phyloP scores from a whole-genome alignment of 2,329 filamentous ascomycete genomes.

The Annulohypoxylon truncatum region DNA sequence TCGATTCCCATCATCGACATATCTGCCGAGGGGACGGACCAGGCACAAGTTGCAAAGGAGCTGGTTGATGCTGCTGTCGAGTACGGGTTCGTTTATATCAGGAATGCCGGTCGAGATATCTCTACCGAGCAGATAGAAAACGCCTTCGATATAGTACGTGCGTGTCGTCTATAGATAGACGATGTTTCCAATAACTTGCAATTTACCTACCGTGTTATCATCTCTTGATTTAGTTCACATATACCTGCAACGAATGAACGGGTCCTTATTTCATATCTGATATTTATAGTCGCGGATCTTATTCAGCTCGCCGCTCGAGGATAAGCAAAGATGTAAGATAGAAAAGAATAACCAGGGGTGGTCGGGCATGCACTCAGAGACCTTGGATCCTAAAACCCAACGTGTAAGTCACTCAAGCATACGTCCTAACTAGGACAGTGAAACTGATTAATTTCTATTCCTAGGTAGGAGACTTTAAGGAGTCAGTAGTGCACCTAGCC shows the following conservation, averaged over 20 bases:
- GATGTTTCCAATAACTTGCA: background rate
- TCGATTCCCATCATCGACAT: slow-evolving; percentile 87
- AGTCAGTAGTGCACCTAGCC: slow-evolving; percentile 63
- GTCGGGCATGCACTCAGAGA: slow-evolving; percentile 89
- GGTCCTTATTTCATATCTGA: slow-evolving; percentile 8
- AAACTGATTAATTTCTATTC: background rate
- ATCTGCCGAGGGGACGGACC: slow-evolving; percentile 66
- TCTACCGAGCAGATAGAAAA: slow-evolving; percentile 71
- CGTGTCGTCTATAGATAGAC: background rate
- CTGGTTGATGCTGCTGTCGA: slow-evolving; percentile 83
- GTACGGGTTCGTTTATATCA: slow-evolving; percentile 91
- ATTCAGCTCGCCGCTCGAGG: slow-evolving; percentile 75
- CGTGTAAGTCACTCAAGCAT: slow-evolving; percentile 62
- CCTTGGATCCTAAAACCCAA: slow-evolving; percentile 85
- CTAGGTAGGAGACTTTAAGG: slow-evolving; percentile 86
- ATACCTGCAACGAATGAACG: background rate
- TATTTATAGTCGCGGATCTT: slow-evolving; percentile 72
- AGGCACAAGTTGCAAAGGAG: slow-evolving; percentile 69
- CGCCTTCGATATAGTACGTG: slow-evolving; percentile 78
- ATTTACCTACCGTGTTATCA: background rate
- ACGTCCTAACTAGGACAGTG: background rate
- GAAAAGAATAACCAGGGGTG: slow-evolving; percentile 87
- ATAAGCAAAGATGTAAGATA: slow-evolving; percentile 82
- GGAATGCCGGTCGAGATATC: slow-evolving; percentile 78
- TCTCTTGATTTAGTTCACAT: background rate